These are phyloP conservation scores for Uronychia setigera DNA, from an alignment of 73 alveolate species.

Conservation along the genomic window DNA sequence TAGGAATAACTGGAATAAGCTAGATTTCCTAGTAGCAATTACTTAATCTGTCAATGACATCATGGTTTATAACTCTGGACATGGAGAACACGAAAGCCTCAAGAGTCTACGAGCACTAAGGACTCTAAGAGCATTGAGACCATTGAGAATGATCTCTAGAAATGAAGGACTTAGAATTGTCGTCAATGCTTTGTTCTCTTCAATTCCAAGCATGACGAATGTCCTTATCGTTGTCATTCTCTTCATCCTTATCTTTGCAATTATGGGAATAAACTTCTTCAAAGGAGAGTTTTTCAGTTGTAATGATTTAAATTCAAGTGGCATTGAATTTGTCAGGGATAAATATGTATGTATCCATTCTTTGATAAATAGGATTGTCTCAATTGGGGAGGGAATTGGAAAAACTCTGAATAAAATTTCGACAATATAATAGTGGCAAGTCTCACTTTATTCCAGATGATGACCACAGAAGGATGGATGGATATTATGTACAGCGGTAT, in stretches of 20 bases:
- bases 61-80: neutral
- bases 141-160: slow-evolving; percentile 29
- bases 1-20: slow-evolving; percentile 15
- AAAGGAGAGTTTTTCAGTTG: slow-evolving; percentile 26
- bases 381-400: slow-evolving; percentile 73
- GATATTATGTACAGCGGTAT: slow-evolving; percentile 21
- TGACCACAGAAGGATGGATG: slow-evolving; percentile 53
- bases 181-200: slow-evolving; percentile 22
- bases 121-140: slow-evolving; percentile 58
- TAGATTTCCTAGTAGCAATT: slow-evolving; percentile 17
- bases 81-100: neutral
- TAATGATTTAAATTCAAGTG: neutral
- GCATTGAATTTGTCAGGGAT: neutral
- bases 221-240: slow-evolving; percentile 22
- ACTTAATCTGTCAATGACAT: slow-evolving; percentile 8
- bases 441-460: slow-evolving; percentile 51
- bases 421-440: slow-evolving; percentile 63
- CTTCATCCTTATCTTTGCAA: slow-evolving; percentile 50
- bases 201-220: slow-evolving; percentile 30
- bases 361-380: slow-evolving; percentile 35
- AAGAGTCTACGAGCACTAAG: slow-evolving; percentile 31
- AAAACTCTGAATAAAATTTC: slow-evolving; percentile 42
- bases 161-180: slow-evolving; percentile 32
- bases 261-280: slow-evolving; percentile 50
- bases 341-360: slow-evolving; percentile 3